Evolutionary conservation across 495 filamentous ascomycete genomes (phyloP), one percentile per base, ranked within the genome.

Genomic region (Cercophora newfieldiana): DNA sequence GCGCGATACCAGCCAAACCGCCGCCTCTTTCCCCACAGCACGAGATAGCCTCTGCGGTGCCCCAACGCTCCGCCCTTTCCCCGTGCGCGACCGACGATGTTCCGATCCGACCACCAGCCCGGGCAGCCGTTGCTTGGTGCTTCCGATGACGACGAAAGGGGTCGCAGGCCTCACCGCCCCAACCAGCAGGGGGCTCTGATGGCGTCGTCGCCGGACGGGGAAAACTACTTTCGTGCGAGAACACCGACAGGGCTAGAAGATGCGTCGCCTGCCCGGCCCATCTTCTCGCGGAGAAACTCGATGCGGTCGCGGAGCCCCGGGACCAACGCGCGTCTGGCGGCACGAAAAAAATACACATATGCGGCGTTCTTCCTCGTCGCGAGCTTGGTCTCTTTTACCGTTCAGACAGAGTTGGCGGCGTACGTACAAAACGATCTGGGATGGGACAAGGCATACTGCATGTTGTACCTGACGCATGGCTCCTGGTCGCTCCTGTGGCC

Each of bases 391-490:
- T 88, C 89, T 71, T 99, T 99, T 77, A 81, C 80, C 30, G 79
- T 97, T 5, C 95, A 99, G 82, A 97, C 95, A 6, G 94, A 97
- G 81, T 93, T 96, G 16, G 93, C 95, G 3, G 88, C 93, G 7
- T 94, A 97, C 75, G 93, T 99, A 48, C 92, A 97, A 75, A 87
- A 92, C 77, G 88, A 93, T 48, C 75, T 97, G 64, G 83, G 87
- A 31, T 99, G 95, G 95, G 87, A 94, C 74, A 98, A 99, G 79
- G 89, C 94, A 25, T 99, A 97, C 81, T 93, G 90, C 82, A 99
- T 99, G 95, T 84, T 99, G 85, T 99, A 96, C 75, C 79, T 99
- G 54, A 99, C 94, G 0, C 95, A 99, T 80, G 89, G 93, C 28
- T 97, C 93, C 3, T 99, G 95, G 95, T 77, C 84, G 7, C 69